These are phyloP conservation scores for Neonectria coccinea DNA, from an alignment of 2,329 filamentous ascomycete species.

Conservation along the genomic window DNA sequence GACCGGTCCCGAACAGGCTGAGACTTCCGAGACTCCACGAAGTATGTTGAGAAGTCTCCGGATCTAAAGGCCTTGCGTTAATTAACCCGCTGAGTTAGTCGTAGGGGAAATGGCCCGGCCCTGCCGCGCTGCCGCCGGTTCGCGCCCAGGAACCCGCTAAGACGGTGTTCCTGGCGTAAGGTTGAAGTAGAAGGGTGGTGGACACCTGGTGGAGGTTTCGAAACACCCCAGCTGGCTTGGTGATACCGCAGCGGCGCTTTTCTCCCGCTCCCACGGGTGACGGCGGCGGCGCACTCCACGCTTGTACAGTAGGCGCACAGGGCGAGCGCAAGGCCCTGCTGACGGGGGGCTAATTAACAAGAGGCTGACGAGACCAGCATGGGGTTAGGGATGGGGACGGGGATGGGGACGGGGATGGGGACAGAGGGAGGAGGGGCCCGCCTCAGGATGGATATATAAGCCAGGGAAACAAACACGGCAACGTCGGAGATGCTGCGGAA, in stretches of 20 bases:
- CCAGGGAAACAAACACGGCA: conserved; percentile 1
- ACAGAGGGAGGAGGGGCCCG: neutral
- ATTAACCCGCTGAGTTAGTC: neutral
- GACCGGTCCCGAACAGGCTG: neutral
- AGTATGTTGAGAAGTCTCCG: neutral
- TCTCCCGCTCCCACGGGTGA: conserved; percentile 14
- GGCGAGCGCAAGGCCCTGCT: conserved; percentile 21
- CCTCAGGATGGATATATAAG: conserved; percentile 25
- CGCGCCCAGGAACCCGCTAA: conserved; percentile 17
- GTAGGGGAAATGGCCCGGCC: neutral
- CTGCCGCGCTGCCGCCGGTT: conserved; percentile 12
- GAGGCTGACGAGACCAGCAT: conserved; percentile 19
- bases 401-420: conserved; percentile 1
- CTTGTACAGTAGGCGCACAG: conserved; percentile 13
- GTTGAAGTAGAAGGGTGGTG: conserved; percentile 17
- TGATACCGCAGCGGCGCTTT: conserved; percentile 21
- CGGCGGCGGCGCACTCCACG: conserved; percentile 28
- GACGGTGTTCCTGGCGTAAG: conserved; percentile 7
- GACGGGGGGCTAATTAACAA: conserved; percentile 9
- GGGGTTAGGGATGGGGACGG: conserved; percentile 7
- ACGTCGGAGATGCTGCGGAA: conserved; percentile 8
- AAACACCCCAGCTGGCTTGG: conserved; percentile 38
- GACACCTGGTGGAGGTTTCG: conserved; percentile 41
- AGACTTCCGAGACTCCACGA: neutral
- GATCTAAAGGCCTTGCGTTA: neutral